phyloP scores from a whole-genome alignment of 2,329 filamentous ascomycete species.

The Aspergillus sp. region DNA sequence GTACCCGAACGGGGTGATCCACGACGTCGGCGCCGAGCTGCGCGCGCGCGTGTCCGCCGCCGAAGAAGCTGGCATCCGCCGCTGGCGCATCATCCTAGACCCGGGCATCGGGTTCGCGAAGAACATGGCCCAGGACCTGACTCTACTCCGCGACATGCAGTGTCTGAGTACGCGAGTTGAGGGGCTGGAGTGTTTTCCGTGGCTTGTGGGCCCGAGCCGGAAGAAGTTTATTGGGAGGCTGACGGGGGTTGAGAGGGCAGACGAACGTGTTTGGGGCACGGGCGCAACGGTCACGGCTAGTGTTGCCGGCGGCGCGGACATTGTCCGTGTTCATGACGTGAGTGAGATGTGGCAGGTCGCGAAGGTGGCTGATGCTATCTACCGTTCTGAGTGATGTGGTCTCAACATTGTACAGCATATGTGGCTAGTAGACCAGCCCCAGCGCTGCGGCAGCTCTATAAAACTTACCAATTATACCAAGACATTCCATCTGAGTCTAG shows the following conservation, averaged over 20 bases:
- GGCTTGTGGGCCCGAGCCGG: slow-evolving; percentile 80
- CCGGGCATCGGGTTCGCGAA: slow-evolving; percentile 95
- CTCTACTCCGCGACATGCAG: slow-evolving; percentile 59
- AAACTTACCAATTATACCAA: too few relatives aligned
- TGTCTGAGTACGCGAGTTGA: slow-evolving; percentile 43
- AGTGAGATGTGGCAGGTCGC: slow-evolving; percentile 75
- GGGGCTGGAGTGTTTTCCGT: slow-evolving; percentile 57
- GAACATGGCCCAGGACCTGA: slow-evolving; percentile 66
- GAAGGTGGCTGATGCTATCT: slow-evolving; percentile 88
- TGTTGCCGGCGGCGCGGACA: slow-evolving; percentile 77
- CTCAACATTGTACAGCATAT: too few relatives aligned
- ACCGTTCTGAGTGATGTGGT: slow-evolving; percentile 40
- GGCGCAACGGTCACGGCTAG: slow-evolving; percentile 80
- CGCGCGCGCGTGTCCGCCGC: slow-evolving; percentile 61
- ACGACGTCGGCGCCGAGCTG: slow-evolving; percentile 59
- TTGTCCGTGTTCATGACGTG: slow-evolving; percentile 88
- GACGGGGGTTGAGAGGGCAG: slow-evolving; percentile 63
- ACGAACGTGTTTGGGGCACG: slow-evolving; percentile 71
- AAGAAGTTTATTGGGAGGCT: slow-evolving; percentile 82
- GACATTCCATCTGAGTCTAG: too few relatives aligned
- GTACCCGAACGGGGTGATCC: slow-evolving; percentile 61
- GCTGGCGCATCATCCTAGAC: slow-evolving; percentile 92
- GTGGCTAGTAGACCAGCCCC: too few relatives aligned
- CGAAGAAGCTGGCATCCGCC: slow-evolving; percentile 69
- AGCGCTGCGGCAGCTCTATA: too few relatives aligned